These are phyloP conservation scores for Arabis hirsuta DNA, from an alignment of 345 rosid genomes.

Conservation along the genomic window DNA sequence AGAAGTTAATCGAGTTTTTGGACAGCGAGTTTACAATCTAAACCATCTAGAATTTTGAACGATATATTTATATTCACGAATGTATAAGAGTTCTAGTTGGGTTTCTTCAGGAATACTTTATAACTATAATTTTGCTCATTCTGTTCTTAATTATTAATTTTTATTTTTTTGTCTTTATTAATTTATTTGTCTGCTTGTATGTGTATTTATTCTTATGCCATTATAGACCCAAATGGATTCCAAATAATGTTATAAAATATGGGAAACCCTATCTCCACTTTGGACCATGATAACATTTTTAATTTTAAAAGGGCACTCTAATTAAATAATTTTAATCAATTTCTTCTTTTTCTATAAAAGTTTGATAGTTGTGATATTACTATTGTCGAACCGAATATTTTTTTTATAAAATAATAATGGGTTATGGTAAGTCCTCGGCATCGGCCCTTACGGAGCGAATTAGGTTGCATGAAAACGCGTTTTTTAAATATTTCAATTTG, in stretches of 20 bases:
- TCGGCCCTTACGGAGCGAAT: constrained; percentile 25
- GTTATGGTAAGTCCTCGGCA: constrained; percentile 34
- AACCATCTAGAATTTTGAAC: not conserved
- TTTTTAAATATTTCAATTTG: no score
- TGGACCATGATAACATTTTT: constrained; percentile 41
- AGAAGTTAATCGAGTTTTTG: not conserved
- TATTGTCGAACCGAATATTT: constrained; percentile 31
- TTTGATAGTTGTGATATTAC: constrained; percentile 32
- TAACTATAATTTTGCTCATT: not conserved
- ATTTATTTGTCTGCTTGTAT: constrained; percentile 33
- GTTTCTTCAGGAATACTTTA: not conserved
- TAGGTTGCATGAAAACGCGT: no score
- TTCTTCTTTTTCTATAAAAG: constrained; percentile 1
- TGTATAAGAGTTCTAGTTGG: constrained; percentile 22
- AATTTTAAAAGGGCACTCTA: constrained; percentile 24
- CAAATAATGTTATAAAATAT: constrained; percentile 30
- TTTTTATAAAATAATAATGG: not conserved
- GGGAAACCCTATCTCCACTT: constrained; percentile 44
- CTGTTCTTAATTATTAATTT: not conserved
- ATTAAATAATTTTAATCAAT: constrained; percentile 1
- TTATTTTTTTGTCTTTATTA: not conserved
- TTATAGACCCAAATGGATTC: constrained; percentile 39
- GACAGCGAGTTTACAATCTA: not conserved
- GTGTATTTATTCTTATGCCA: constrained; percentile 38
- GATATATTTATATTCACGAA: not conserved